Percentiles rank a stretch among this genome's conserved stretches.
These are phyloP conservation scores for Tricholoma furcatifolium DNA, from an alignment of 768 basidiomycete genomes.

Conservation along the genomic window DNA sequence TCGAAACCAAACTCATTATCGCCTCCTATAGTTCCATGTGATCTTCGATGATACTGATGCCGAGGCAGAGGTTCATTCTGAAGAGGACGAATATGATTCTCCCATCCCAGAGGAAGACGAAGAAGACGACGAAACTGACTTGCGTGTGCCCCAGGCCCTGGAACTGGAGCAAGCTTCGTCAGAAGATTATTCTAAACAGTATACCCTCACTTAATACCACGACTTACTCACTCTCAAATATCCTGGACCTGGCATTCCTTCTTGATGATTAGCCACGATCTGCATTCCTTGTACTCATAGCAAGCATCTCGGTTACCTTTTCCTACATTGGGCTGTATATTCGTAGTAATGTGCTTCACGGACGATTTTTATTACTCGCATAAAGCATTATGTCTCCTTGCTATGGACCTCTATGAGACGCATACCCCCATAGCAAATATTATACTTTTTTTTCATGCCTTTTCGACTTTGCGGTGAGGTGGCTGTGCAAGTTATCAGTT, in stretches of 20 bases:
- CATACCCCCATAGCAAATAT: slow-evolving; percentile 12
- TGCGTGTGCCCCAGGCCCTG: slow-evolving; percentile 14
- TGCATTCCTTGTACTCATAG: slow-evolving; percentile 15
- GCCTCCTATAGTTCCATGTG: slow-evolving; percentile 46
- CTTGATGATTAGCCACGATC: slow-evolving; percentile 8
- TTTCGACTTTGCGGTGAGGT: slow-evolving; percentile 5
- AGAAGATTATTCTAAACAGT: slow-evolving; percentile 16
- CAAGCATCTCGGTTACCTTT: slow-evolving; percentile 4
- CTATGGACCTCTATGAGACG: slow-evolving; percentile 16
- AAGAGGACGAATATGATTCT: slow-evolving; percentile 65
- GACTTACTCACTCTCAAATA: slow-evolving; percentile 2
- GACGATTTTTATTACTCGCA: slow-evolving; percentile 14
- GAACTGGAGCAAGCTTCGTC: slow-evolving; percentile 16
- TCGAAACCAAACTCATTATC: slow-evolving; percentile 5
- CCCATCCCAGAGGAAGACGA: slow-evolving; percentile 71
- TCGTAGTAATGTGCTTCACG: slow-evolving; percentile 16
- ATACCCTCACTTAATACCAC: slow-evolving; percentile 20
- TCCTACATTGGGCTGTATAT: slow-evolving; percentile 11
- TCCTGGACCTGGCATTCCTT: slow-evolving; percentile 10
- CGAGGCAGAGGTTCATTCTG: slow-evolving; percentile 60
- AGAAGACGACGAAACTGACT: slow-evolving; percentile 35
- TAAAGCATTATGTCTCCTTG: slow-evolving; percentile 10
- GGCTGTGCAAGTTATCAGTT: slow-evolving; percentile 24
- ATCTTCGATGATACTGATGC: slow-evolving; percentile 74
- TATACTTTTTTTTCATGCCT: background rate